A percentile compares a stretch with the other conserved stretches of the same genome.
Evolutionary conservation across 2,329 filamentous ascomycete genomes (phyloP).

Genomic region (Neonectria sp.): DNA sequence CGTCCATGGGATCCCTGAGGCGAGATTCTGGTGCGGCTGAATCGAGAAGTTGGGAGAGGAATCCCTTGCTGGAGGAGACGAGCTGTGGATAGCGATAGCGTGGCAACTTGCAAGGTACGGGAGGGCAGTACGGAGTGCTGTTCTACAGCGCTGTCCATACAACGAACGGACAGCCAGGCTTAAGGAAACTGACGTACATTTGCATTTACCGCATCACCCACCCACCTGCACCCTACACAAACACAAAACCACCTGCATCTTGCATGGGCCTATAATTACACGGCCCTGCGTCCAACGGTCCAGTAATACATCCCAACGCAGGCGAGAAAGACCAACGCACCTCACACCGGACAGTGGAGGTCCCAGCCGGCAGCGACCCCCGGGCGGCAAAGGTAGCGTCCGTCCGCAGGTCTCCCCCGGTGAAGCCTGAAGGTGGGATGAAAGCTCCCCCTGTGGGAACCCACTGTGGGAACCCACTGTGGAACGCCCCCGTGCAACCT

Average conservation of each 20-base stretch:
- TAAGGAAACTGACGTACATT: constrained; percentile 21
- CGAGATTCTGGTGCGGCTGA: constrained; percentile 9
- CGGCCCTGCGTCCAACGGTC: neutral
- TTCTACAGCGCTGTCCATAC: no score
- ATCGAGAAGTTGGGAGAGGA: constrained; percentile 8
- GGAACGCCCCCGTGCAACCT: constrained; percentile 37
- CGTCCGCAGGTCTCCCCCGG: neutral
- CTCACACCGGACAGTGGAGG: neutral
- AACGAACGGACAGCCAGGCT: neutral
- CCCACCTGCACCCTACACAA: neutral
- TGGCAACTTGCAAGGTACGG: neutral
- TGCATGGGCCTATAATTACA: constrained; percentile 2
- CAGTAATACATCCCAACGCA: neutral
- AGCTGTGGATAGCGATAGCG: neutral
- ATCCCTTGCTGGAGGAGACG: constrained; percentile 1
- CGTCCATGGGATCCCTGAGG: constrained; percentile 3
- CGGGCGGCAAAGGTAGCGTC: constrained; percentile 1
- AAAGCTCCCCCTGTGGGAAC: constrained; percentile 19
- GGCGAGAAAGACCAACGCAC: neutral
- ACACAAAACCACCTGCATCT: neutral
- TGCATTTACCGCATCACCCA: constrained; percentile 14
- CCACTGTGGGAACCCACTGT: constrained; percentile 22
- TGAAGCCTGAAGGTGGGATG: constrained; percentile 10
- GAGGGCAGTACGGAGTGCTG: no score
- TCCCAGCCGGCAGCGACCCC: constrained; percentile 19